A percentile compares a stretch with the other conserved stretches of the same genome.
Evolutionary conservation across 2,329 filamentous ascomycete species (phyloP).

Genomic region (Mycocentrospora acerina): DNA sequence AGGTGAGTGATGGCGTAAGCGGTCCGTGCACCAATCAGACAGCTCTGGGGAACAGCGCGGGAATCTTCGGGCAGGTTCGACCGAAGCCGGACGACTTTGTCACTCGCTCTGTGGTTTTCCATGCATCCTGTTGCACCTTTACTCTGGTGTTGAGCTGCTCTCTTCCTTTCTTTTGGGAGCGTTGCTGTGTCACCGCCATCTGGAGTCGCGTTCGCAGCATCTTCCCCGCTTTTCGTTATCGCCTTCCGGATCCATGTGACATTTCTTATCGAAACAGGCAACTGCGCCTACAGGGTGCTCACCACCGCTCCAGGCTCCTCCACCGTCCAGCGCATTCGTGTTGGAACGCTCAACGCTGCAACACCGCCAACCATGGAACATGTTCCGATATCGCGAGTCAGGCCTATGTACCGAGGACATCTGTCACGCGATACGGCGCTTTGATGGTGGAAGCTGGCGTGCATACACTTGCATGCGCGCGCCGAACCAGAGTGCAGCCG

Average conservation of each 20-base stretch:
- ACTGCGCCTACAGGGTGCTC: slow-evolving; percentile 16
- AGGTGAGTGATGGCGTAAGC: slow-evolving; percentile 35
- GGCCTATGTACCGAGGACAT: too few relatives aligned
- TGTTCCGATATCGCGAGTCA: too few relatives aligned
- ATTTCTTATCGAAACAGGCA: slow-evolving; percentile 17
- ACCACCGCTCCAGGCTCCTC: slow-evolving; percentile 1
- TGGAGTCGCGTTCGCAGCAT: slow-evolving; percentile 6
- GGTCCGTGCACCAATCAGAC: slow-evolving; percentile 35
- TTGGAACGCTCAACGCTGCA: too few relatives aligned
- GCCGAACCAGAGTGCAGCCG: too few relatives aligned
- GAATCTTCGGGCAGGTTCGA: slow-evolving; percentile 40
- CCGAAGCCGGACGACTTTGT: slow-evolving; percentile 11
- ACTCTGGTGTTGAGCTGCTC: slow-evolving; percentile 1
- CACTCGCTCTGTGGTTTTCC: slow-evolving; percentile 12
- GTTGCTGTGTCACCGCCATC: slow-evolving; percentile 3
- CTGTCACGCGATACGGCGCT: too few relatives aligned
- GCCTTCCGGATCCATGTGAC: slow-evolving; percentile 26
- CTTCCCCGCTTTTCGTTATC: slow-evolving; percentile 34
- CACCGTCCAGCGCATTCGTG: too few relatives aligned
- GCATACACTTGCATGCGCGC: too few relatives aligned
- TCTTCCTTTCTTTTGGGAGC: slow-evolving; percentile 3
- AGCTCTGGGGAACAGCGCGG: slow-evolving; percentile 18
- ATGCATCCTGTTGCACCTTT: slow-evolving; percentile 12
- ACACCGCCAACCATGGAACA: too few relatives aligned
- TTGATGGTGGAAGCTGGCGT: too few relatives aligned